Percentiles rank a stretch among this genome's conserved stretches.
These are phyloP conservation scores for Moesziomyces sp. DNA, from an alignment of 1,284 basidiomycete species.

Conservation along the genomic window DNA sequence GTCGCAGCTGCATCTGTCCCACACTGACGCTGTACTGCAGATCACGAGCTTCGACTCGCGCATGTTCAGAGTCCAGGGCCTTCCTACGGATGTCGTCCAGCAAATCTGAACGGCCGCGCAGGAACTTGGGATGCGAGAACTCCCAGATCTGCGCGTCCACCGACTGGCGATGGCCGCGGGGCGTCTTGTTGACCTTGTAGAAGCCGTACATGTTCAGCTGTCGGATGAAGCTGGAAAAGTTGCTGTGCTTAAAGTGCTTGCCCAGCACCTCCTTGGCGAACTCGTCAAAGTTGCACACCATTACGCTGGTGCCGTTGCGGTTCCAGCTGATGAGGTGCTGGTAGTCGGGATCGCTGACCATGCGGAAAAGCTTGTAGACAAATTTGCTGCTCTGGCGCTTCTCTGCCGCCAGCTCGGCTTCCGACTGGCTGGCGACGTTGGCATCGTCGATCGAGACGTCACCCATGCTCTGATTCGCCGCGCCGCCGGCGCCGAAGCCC, in stretches of 20 bases:
- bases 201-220: constrained; percentile 81
- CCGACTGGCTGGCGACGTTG: constrained; percentile 36
- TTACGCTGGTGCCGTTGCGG: constrained; percentile 55
- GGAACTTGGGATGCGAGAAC: constrained; percentile 86
- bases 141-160: constrained; percentile 86
- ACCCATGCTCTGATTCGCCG: constrained; percentile 30
- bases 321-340: constrained; percentile 63
- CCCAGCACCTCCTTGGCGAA: constrained; percentile 67
- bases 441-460: constrained; percentile 40
- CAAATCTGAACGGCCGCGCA: constrained; percentile 81
- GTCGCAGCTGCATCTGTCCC: constrained; percentile 58
- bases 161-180: constrained; percentile 79
- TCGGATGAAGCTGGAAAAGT: constrained; percentile 89
- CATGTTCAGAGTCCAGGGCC: constrained; percentile 70
- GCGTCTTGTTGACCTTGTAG: constrained; percentile 74
- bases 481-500: constrained; percentile 20
- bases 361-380: constrained; percentile 61
- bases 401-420: constrained; percentile 46
- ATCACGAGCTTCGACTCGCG: constrained; percentile 55
- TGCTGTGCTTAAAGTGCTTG: constrained; percentile 69
- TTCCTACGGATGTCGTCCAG: constrained; percentile 87
- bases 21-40: constrained; percentile 60
- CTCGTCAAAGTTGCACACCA: constrained; percentile 65
- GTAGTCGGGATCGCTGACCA: constrained; percentile 59
- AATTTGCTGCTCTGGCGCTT: constrained; percentile 57